Conservation (phyloP, 805 yeast genomes). For the Vanderwaltozyma polyspora region DNA sequence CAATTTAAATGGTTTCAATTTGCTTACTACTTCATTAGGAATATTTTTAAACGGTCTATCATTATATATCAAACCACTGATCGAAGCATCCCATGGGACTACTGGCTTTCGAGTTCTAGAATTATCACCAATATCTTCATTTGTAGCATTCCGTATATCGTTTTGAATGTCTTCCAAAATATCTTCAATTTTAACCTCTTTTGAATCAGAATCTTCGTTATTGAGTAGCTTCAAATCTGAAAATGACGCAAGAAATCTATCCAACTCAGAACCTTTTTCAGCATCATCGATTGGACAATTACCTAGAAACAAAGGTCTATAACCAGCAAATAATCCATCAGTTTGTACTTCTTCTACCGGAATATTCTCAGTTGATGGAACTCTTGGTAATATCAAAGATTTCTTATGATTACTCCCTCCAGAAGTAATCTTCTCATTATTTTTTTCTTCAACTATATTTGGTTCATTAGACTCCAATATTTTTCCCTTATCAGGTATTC, state of each 20-base stretch:
- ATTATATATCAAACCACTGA: conserved; percentile 27
- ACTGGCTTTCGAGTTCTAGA: conserved; percentile 16
- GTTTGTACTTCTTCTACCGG: conserved; percentile 19
- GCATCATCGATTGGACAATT: conserved; percentile 17
- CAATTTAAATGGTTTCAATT: conserved; percentile 28
- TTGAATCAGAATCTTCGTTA: conserved; percentile 4
- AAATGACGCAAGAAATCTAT: conserved; percentile 11
- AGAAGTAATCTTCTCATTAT: background rate
- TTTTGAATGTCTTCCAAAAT: conserved; percentile 12
- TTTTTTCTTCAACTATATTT: too few relatives aligned
- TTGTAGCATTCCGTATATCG: conserved; percentile 3
- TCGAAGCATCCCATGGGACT: conserved; percentile 32
- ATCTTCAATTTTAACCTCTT: conserved; percentile 11
- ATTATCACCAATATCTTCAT: background rate
- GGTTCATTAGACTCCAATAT: too few relatives aligned
- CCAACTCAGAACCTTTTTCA: conserved; percentile 5
- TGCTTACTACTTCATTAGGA: conserved; percentile 29
- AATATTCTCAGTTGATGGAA: conserved; percentile 22
- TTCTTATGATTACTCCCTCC: background rate
- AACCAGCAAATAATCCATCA: conserved; percentile 36
- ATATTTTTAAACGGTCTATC: conserved; percentile 27
- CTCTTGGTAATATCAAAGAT: conserved; percentile 19
- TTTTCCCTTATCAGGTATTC: too few relatives aligned
- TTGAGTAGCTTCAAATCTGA: conserved; percentile 10
- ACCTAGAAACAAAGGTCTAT: conserved; percentile 35